These are phyloP conservation scores for Pythium dissimile DNA, from an alignment of 352 stramenopile species.

Conservation along the genomic window DNA sequence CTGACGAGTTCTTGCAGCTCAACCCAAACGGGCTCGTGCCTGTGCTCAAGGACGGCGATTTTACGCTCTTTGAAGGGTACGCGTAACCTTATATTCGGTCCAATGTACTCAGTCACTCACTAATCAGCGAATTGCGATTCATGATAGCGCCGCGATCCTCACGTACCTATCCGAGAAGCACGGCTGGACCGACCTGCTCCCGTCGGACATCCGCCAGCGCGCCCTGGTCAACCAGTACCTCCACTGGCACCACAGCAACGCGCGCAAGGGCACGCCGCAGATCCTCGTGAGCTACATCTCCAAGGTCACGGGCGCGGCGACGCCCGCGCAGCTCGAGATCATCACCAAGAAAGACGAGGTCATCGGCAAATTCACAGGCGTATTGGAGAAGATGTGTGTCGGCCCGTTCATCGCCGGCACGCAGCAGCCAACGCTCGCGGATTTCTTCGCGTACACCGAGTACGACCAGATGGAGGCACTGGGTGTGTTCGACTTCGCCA, in stretches of 20 bases:
- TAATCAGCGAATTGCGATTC: no score
- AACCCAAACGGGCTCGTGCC: conserved; percentile 52
- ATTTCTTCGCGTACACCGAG: conserved; percentile 55
- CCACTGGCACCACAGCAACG: conserved; percentile 73
- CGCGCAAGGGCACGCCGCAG: conserved; percentile 35
- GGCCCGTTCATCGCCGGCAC: conserved; percentile 43
- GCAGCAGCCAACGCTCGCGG: conserved; percentile 48
- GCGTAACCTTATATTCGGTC: no score
- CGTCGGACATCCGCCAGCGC: conserved; percentile 28
- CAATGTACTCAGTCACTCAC: no score
- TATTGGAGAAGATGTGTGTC: conserved; percentile 27
- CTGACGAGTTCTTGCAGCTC: conserved; percentile 34
- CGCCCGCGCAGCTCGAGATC: conserved; percentile 2
- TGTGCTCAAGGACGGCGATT: conserved; percentile 48
- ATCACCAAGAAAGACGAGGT: conserved; percentile 17
- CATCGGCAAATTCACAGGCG: neutral
- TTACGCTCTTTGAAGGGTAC: conserved; percentile 43
- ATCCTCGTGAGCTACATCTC: conserved; percentile 7
- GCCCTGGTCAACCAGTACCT: conserved; percentile 65
- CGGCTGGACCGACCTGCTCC: conserved; percentile 47
- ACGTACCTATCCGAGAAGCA: conserved; percentile 49
- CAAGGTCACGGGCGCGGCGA: neutral
- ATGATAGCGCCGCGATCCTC: conserved; percentile 34
- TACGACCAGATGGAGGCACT: conserved; percentile 57
- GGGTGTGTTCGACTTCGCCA: conserved; percentile 36